Base-by-base conservation (phyloP, 495 filamentous ascomycete genomes). In the Hypoxylon fragiforme region DNA sequence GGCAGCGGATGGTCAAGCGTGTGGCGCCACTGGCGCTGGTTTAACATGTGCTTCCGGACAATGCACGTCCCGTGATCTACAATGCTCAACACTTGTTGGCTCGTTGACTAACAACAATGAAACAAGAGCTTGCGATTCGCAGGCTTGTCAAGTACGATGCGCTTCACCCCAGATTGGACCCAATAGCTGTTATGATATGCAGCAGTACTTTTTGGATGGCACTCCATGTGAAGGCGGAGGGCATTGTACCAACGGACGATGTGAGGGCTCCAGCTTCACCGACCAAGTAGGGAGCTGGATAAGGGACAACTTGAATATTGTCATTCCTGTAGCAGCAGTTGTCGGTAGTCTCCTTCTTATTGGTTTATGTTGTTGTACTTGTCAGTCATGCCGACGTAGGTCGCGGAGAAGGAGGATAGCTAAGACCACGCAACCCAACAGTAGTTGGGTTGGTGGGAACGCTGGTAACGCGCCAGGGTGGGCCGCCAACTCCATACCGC, bases 201-300 rank as follows among this genome's bases (percentile, higher is more conserved):
- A 89, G 62, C 91, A 96, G 70, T 92, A 95, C 68, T 97, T 95
- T 73, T 77, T 98, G 31, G 95, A 98, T 65, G 94, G 94, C 9
- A 97, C 94, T 6, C 77, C 83, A 2, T 98, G 94, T 69, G 80
- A 85, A 42, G 85, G 89, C 16, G 89, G 90, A 46, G 94, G 94
- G 4, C 73, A 76, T 38, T 98, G 94, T 67, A 65, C 56, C 26
- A 91, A 91, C 51, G 90, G 90, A 6, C 69, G 77, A 53, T 95
- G 90, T 70, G 67, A 77, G 61, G 90, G 88, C 30, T 76, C 82
- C 4, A 80, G 75, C 12, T 73, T 83, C 0, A 70, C 73, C 35
- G 81, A 83, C 60, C 79, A 85, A 62, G 81, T 88, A 22, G 70
- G 72, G 49, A 77, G 70, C 57, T 92, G 87, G 85, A 80, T 95